Evolutionary conservation across 148 eudicot species (phyloP), one percentile per base, ranked within the genome.

Genomic region (Rhododendron henanense): DNA sequence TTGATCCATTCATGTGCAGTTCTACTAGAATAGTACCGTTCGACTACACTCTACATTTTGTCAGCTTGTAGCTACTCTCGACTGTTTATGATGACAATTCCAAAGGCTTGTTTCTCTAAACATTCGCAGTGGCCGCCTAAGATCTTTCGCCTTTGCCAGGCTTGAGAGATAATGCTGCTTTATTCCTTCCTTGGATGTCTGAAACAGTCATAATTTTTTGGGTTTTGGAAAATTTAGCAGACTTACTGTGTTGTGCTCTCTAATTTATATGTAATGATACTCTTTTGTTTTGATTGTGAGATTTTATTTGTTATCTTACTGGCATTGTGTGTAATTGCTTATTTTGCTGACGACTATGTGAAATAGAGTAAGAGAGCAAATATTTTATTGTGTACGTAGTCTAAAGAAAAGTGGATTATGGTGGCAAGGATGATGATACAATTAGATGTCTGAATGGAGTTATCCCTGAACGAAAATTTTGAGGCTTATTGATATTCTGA

Each of bases 111-210:
- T 91, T 91, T 93, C 93, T 92, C 92, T 88, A 85, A 88, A 90
- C 94, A 92, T 91, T 91, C 91, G 93, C 92, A 92, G 93, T 91
- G 81, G 94, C 94, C 92, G 93, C 77, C 95, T 85, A 37, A 92
- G 94, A 90, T 83, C 93, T 92, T 92, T 93, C 92, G 93, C 92
- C 94, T 73, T 92, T 3, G 69, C 69, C 83, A 61, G 83, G 83
- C 83, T 81, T 81, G 83, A 73, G 77, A 73, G 77, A 25, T 71
- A 31, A 25, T 71, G 76, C 18, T 71, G 76, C 76, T 71, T 28
- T 0, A 67, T 41, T 67, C 74, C 74, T 67, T 71, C 44, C 77
- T 33, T 73, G 76, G 76, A 71, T 71, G 76, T 73, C 77, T 33
- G 77, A 73, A 28, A 35, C 77, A 21, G 10, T 23, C 33, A 65